These are phyloP conservation scores for Suillus americanus DNA, from an alignment of 768 basidiomycete genomes.

Conservation along the genomic window DNA sequence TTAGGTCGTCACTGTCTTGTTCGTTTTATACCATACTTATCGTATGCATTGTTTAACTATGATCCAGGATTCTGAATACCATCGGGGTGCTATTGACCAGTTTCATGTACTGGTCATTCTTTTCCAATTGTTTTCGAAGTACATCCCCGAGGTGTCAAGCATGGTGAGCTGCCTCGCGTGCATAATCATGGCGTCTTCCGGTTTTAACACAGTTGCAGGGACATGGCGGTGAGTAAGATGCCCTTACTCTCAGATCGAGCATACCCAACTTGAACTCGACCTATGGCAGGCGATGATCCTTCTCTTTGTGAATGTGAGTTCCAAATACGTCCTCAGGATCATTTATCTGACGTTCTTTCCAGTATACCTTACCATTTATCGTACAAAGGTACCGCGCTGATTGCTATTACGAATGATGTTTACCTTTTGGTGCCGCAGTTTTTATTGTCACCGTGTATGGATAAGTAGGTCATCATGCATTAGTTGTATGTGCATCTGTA, in stretches of 20 bases:
- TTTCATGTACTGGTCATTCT: neutral
- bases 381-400: neutral
- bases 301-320: neutral
- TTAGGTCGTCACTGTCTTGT: neutral
- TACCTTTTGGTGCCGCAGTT: neutral
- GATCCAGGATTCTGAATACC: neutral
- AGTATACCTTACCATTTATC: conserved; percentile 1
- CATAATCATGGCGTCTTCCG: neutral
- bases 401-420: neutral
- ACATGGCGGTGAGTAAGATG: neutral
- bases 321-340: neutral
- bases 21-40: neutral
- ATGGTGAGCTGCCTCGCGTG: neutral
- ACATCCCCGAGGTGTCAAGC: neutral
- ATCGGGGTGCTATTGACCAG: neutral
- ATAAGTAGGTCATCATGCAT: conserved; percentile 1
- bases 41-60: neutral
- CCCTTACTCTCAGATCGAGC: neutral
- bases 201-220: neutral
- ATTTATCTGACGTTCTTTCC: neutral
- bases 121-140: neutral
- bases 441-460: conserved; percentile 11
- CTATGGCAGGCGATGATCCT: neutral
- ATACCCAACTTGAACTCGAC: neutral
- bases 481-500: neutral